These are phyloP conservation scores for Darksidea phi DNA, from an alignment of 495 filamentous ascomycete genomes.

Conservation along the genomic window DNA sequence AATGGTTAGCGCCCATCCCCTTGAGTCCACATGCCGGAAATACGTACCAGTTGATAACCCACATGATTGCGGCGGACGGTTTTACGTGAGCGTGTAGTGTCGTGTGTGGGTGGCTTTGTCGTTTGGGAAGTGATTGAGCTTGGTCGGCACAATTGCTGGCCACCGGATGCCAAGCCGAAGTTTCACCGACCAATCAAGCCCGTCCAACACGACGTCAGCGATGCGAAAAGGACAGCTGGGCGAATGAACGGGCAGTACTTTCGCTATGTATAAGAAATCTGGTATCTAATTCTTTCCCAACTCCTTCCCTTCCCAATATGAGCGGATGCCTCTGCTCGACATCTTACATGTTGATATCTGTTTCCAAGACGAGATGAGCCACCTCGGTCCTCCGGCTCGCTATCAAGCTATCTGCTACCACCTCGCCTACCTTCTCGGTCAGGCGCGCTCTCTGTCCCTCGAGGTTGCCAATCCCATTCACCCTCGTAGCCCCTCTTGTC, in stretches of 20 bases:
- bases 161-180: no score
- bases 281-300: constrained; percentile 7
- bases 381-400: constrained; percentile 34
- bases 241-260: not conserved
- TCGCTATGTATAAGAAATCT: not conserved
- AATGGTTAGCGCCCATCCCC: constrained; percentile 2
- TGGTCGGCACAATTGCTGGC: no score
- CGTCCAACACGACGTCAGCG: no score
- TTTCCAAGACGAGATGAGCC: constrained; percentile 38
- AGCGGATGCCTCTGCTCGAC: not conserved
- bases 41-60: constrained; percentile 94
- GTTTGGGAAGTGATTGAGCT: no score
- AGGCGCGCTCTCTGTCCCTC: constrained; percentile 35
- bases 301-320: not conserved
- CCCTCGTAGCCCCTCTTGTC: not conserved
- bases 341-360: constrained; percentile 22
- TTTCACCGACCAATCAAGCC: no score
- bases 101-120: no score
- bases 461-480: constrained; percentile 37
- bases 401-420: constrained; percentile 38
- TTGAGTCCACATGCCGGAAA: constrained; percentile 31
- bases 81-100: no score
- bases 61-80: constrained; percentile 56
- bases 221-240: not conserved
- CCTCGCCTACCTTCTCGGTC: constrained; percentile 39